Percentiles rank a stretch among this genome's conserved stretches.
phyloP scores from a whole-genome alignment of 306 rosid species.

The Citrullus amarus region DNA sequence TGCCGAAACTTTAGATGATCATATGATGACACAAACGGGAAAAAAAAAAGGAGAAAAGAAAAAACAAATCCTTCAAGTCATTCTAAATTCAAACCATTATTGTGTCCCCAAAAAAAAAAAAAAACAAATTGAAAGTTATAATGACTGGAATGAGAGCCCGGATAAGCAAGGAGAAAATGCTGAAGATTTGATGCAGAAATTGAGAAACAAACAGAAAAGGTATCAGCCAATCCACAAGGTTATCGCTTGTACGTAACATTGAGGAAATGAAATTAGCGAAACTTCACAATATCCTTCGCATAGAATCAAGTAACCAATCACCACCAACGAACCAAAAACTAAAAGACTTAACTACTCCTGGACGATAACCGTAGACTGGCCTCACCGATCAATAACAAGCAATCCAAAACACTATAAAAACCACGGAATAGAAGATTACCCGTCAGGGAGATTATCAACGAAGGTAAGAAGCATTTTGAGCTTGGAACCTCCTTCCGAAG shows the following conservation, averaged over 20 bases:
- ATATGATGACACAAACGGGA: neutral
- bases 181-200: neutral
- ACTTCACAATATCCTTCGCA: neutral
- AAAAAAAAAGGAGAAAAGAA: neutral
- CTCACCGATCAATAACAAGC: neutral
- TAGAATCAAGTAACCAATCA: neutral
- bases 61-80: neutral
- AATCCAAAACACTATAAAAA: neutral
- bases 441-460: conserved; percentile 76
- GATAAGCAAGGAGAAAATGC: neutral
- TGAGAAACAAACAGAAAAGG: neutral
- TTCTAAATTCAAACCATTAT: neutral
- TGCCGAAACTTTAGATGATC: neutral
- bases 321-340: neutral
- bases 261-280: neutral
- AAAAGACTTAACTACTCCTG: neutral
- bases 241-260: neutral
- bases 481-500: conserved; percentile 94
- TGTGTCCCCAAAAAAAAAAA: neutral
- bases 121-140: neutral
- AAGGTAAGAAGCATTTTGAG: conserved; percentile 94
- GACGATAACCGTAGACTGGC: neutral
- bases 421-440: conserved; percentile 32
- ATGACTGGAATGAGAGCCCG: neutral
- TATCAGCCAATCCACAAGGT: neutral